Evolutionary conservation across 108 stramenopile genomes (phyloP).

Genomic region (Phaeodactylum tricornutum): DNA sequence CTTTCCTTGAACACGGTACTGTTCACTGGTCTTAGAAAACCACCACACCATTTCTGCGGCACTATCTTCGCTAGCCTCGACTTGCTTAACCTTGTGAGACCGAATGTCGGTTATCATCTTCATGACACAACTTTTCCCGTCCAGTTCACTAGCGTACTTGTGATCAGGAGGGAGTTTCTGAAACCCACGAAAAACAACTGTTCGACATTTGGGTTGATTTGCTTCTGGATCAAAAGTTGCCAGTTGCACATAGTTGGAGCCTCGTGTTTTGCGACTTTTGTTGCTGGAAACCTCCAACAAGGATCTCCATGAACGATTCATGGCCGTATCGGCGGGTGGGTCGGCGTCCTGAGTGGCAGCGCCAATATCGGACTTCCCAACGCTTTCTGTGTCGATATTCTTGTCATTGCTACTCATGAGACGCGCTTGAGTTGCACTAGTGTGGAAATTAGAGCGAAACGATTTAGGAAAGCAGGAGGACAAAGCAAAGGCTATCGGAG

Average conservation of each 20-base stretch:
- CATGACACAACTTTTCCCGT: constrained; percentile 30
- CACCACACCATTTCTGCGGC: constrained; percentile 80
- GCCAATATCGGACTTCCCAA: neutral
- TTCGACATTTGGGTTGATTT: constrained; percentile 68
- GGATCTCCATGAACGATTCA: neutral
- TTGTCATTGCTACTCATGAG: no score
- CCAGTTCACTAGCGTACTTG: constrained; percentile 3
- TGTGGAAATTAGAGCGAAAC: no score
- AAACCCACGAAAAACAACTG: constrained; percentile 69
- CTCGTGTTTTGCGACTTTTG: constrained; percentile 70
- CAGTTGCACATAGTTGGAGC: constrained; percentile 84
- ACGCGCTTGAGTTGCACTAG: no score
- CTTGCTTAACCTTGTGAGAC: constrained; percentile 48
- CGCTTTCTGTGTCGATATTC: no score
- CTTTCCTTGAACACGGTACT: constrained; percentile 72
- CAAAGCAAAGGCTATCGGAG: no score
- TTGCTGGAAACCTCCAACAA: constrained; percentile 55
- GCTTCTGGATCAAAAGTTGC: constrained; percentile 48
- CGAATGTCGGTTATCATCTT: constrained; percentile 77
- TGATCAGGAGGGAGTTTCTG: constrained; percentile 28
- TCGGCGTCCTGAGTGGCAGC: neutral
- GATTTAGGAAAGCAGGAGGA: no score
- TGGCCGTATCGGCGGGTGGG: neutral
- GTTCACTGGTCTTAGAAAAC: constrained; percentile 80
- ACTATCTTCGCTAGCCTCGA: constrained; percentile 6